These are phyloP conservation scores for Inonotus obliquus DNA, from an alignment of 1,284 basidiomycete species.

Conservation along the genomic window DNA sequence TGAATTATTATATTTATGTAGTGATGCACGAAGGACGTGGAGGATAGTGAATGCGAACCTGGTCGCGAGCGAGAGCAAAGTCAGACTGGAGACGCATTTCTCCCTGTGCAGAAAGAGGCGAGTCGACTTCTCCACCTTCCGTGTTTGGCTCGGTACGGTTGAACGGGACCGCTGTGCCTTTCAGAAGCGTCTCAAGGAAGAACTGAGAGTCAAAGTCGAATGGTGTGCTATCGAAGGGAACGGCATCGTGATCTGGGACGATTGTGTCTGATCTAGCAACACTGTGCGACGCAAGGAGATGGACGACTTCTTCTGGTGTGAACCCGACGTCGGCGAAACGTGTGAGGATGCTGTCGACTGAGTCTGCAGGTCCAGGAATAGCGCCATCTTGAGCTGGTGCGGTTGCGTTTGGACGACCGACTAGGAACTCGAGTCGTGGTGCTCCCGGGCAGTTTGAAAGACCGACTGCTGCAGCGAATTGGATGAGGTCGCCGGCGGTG, in stretches of 20 bases:
- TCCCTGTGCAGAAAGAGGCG: slow-evolving; percentile 13
- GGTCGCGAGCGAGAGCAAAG: slow-evolving; percentile 20
- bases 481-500: slow-evolving; percentile 28
- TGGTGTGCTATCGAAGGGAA: slow-evolving; percentile 22
- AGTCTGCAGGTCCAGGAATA: slow-evolving; percentile 28
- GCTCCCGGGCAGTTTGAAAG: slow-evolving; percentile 29
- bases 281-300: slow-evolving; percentile 24
- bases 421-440: slow-evolving; percentile 25
- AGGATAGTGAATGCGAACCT: slow-evolving; percentile 5
- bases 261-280: slow-evolving; percentile 21
- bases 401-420: slow-evolving; percentile 24
- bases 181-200: slow-evolving; percentile 21
- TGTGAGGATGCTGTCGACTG: slow-evolving; percentile 27
- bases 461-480: slow-evolving; percentile 29
- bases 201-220: slow-evolving; percentile 23
- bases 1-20: too few species aligned
- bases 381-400: slow-evolving; percentile 25
- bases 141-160: slow-evolving; percentile 14
- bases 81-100: slow-evolving; percentile 23
- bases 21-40: too few species aligned
- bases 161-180: slow-evolving; percentile 18
- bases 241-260: slow-evolving; percentile 16
- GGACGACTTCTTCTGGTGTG: slow-evolving; percentile 28
- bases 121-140: slow-evolving; percentile 11
- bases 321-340: slow-evolving; percentile 27